Evolutionary conservation across 768 basidiomycete species (phyloP).

Genomic region (Neoboletus subvelutipes): DNA sequence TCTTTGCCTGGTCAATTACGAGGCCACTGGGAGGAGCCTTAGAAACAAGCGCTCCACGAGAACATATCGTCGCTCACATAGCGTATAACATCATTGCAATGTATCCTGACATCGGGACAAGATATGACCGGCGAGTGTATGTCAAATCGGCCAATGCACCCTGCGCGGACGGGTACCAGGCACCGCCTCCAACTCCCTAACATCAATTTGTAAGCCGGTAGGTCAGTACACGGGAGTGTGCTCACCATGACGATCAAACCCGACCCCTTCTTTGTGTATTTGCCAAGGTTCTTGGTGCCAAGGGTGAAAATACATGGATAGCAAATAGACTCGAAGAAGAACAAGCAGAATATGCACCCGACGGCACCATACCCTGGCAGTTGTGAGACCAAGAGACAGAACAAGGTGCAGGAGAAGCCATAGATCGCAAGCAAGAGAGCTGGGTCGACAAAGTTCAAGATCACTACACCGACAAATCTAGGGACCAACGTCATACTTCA

Average conservation of each 20-base stretch:
- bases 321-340: constrained; percentile 78
- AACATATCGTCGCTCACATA: constrained; percentile 38
- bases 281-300: constrained; percentile 62
- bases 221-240: neutral
- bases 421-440: constrained; percentile 59
- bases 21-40: constrained; percentile 42
- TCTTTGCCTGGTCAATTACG: constrained; percentile 49
- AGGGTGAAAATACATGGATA: constrained; percentile 70
- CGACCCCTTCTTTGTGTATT: constrained; percentile 59
- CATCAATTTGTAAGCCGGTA: neutral
- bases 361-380: constrained; percentile 55
- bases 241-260: constrained; percentile 62
- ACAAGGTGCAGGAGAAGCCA: constrained; percentile 49
- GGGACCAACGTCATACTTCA: constrained; percentile 15
- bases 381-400: constrained; percentile 51
- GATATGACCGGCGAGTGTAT: constrained; percentile 54
- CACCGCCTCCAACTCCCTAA: constrained; percentile 61
- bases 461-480: constrained; percentile 58
- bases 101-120: constrained; percentile 61
- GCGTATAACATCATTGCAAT: constrained; percentile 58
- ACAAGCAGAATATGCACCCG: constrained; percentile 59
- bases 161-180: constrained; percentile 68
- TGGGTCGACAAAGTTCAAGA: constrained; percentile 65
- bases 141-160: constrained; percentile 51
- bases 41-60: neutral